Evolutionary conservation across 805 yeast genomes (phyloP), one percentile per base, ranked within the genome.

Genomic region (Sungouiella thailandica): DNA sequence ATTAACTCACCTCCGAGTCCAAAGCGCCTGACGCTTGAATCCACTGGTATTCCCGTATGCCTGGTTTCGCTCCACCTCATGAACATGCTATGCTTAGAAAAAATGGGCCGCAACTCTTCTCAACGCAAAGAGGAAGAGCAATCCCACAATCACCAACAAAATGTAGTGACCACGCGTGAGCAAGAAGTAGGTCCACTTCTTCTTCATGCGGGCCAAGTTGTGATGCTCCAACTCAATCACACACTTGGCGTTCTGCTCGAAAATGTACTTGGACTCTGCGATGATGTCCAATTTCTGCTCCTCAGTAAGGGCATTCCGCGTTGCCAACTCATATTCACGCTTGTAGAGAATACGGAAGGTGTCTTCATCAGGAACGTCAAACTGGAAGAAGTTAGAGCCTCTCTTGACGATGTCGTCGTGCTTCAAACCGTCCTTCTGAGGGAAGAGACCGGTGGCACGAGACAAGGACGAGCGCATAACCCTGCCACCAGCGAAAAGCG

Each of bases 401-500:
- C 64, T 44, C 25, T 62, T 55, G 19, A 76, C 70, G 30, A 82
- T 70, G 35, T 83, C 86, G 31, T 72, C 80, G 34, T 76, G 77
- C n/a, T 74, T 56, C 45, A 76, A 65, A 17, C 85, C 86, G 35
- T 74, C 74, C 29, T 80, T 74, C 46, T 80, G 79, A 7, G 95
- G 94, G 69, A 83, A 83, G 36, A 84, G 58, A 2, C 88, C 85
- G 5, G 80, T 62, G 16, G 87, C 80, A 49, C 72, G 75, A 32
- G 79, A 65, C 18, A 85, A 58, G 12, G 78, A 73, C 0, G 88
- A 78, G 39, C 80, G 65, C 76, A 86, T 70, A 22, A 85, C 67
- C 42, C 79, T 68, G 12, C 94, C 95, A 32, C 95, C 95, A 2
- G 95, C 95, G 62, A 85, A 85, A 32, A 85, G 69, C 0, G 93